Evolutionary conservation across 2,329 filamentous ascomycete genomes (phyloP).

Genomic region (Epichloe gansuensis): DNA sequence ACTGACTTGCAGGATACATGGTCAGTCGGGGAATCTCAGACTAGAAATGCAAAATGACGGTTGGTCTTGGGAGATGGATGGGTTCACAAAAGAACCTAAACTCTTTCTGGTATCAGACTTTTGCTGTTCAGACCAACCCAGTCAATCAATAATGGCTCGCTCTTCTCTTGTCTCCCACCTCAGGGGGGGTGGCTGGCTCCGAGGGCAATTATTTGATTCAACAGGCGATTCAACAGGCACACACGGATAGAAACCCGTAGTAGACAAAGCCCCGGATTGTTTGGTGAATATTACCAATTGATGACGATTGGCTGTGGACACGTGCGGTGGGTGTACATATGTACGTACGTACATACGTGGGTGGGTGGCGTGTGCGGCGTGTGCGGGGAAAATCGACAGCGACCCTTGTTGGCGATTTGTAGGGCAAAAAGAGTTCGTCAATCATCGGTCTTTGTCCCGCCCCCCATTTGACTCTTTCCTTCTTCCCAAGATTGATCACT

Average conservation of each 20-base stretch:
- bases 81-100: neutral
- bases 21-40: neutral
- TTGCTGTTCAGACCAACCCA: too few relatives aligned
- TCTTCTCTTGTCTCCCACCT: too few relatives aligned
- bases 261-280: neutral
- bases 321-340: neutral
- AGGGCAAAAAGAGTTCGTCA: neutral
- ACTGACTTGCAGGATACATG: too few relatives aligned
- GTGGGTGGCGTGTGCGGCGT: neutral
- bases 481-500: neutral
- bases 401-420: neutral
- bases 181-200: too few relatives aligned
- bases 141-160: too few relatives aligned
- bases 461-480: neutral
- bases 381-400: neutral
- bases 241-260: neutral
- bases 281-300: too few relatives aligned
- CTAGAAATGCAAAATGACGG: neutral
- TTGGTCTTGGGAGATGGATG: neutral
- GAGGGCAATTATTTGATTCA: too few relatives aligned
- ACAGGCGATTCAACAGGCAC: too few relatives aligned
- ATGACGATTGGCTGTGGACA: neutral
- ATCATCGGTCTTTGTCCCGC: constrained; percentile 8
- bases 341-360: too few relatives aligned
- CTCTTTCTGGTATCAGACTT: neutral